Percentiles rank a stretch among this genome's conserved stretches.
These are phyloP conservation scores for Penicillium sp. DNA, from an alignment of 2,329 filamentous ascomycete species.

Conservation along the genomic window DNA sequence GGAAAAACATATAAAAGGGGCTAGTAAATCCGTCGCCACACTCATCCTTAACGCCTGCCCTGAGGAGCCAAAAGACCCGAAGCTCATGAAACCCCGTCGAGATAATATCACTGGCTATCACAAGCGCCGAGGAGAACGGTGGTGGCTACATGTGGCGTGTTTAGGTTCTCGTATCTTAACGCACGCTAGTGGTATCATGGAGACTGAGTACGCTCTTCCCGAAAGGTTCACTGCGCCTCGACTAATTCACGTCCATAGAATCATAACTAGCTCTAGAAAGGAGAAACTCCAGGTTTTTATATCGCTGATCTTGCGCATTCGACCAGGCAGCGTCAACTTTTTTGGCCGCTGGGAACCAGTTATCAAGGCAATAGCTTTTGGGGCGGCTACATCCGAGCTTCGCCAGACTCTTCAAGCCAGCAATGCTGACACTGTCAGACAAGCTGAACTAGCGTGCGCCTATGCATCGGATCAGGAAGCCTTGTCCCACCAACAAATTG, in stretches of 20 bases:
- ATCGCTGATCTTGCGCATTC: constrained; percentile 9
- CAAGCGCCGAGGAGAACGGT: constrained; percentile 8
- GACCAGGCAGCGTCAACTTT: constrained; percentile 9
- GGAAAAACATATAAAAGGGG: constrained; percentile 8
- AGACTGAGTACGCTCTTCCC: constrained; percentile 10
- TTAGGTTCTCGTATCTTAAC: constrained; percentile 9
- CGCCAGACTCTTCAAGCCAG: constrained; percentile 8
- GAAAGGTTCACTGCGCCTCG: constrained; percentile 6
- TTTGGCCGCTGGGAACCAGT: constrained; percentile 8
- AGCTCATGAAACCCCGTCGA: constrained; percentile 10
- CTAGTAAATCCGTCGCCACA: constrained; percentile 10
- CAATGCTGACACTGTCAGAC: constrained; percentile 10
- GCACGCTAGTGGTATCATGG: constrained; percentile 6
- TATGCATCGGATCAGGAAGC: constrained; percentile 10
- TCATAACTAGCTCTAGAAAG: constrained; percentile 8
- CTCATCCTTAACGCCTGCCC: constrained; percentile 11
- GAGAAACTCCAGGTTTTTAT: constrained; percentile 9
- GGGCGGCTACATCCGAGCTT: constrained; percentile 7
- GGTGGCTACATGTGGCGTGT: constrained; percentile 11
- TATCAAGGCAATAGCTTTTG: constrained; percentile 8
- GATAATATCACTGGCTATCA: constrained; percentile 14
- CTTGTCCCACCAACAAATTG: constrained; percentile 10
- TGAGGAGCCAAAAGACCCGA: constrained; percentile 9
- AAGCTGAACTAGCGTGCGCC: constrained; percentile 8
- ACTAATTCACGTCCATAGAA: constrained; percentile 11